These are phyloP conservation scores for Madurella mycetomatis DNA, from an alignment of 2,329 filamentous ascomycete species.

Conservation along the genomic window DNA sequence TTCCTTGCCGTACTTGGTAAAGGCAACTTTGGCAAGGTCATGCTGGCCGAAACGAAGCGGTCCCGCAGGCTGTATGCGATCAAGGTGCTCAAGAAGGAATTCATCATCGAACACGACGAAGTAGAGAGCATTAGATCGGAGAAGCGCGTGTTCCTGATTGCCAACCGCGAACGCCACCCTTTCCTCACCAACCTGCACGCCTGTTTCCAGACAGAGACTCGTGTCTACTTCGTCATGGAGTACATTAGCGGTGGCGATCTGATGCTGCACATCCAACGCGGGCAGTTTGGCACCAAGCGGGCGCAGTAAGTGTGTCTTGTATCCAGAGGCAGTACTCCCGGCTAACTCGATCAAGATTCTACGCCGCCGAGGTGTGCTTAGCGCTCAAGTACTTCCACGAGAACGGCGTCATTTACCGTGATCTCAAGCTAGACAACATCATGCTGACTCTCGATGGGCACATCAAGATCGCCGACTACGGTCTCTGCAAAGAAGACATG, in stretches of 20 bases:
- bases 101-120: constrained; percentile 99
- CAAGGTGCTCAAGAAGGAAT: constrained; percentile 99
- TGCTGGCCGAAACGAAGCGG: constrained; percentile 95
- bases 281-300: constrained; percentile 90
- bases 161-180: constrained; percentile 93
- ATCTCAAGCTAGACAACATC: constrained; percentile 91
- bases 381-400: constrained; percentile 99
- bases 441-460: constrained; percentile 91
- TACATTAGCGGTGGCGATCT: constrained; percentile 97
- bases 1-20: constrained; percentile 97
- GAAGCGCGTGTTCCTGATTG: constrained; percentile 94
- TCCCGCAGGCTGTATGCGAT: constrained; percentile 92
- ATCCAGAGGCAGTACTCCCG: constrained; percentile 18
- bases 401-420: constrained; percentile 97
- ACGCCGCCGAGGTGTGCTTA: constrained; percentile 93
- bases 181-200: constrained; percentile 94
- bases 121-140: constrained; percentile 97
- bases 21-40: constrained; percentile 99
- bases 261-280: constrained; percentile 98
- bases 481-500: constrained; percentile 99
- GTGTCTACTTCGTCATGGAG: constrained; percentile 99
- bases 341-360: constrained; percentile 61
- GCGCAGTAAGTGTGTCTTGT: constrained; percentile 66
- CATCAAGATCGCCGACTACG: constrained; percentile 98
- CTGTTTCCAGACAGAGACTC: constrained; percentile 97